A percentile compares a stretch with the other conserved stretches of the same genome.
Conservation (phyloP, 208 protist genomes). For the Trypanosoma scelopori region DNA sequence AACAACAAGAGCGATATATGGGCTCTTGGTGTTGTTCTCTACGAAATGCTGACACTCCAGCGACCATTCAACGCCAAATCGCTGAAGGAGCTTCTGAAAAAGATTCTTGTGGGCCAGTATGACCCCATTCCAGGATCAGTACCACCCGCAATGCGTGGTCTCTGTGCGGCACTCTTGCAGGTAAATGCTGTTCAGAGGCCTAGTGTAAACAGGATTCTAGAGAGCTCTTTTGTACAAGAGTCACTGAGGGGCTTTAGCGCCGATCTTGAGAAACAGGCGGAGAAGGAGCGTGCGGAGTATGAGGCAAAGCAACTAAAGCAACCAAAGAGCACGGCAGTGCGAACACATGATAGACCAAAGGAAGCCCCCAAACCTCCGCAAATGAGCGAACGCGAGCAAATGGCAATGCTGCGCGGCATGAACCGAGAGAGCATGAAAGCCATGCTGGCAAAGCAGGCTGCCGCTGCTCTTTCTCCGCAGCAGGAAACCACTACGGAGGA, state of each 20-base stretch:
- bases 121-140: constrained; percentile 81
- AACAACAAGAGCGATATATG: constrained; percentile 94
- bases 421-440: constrained; percentile 80
- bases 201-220: constrained; percentile 89
- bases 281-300: constrained; percentile 80
- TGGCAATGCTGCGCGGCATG: constrained; percentile 90
- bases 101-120: constrained; percentile 86
- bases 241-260: constrained; percentile 77
- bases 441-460: constrained; percentile 75
- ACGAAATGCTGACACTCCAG: constrained; percentile 89
- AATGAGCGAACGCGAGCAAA: constrained; percentile 83
- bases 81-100: constrained; percentile 90
- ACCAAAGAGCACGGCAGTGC: constrained; percentile 15
- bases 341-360: constrained; percentile 25
- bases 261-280: constrained; percentile 81
- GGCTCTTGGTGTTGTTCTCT: constrained; percentile 91
- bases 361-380: constrained; percentile 32
- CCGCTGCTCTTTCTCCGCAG: constrained; percentile 20
- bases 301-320: constrained; percentile 32
- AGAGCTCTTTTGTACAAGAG: constrained; percentile 83
- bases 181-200: constrained; percentile 79
- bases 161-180: constrained; percentile 83
- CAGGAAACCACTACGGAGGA: constrained; percentile 16
- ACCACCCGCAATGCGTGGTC: constrained; percentile 72
- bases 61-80: constrained; percentile 88